Conservation (phyloP, 768 basidiomycete genomes). For the Gelatoporia subvermispora region DNA sequence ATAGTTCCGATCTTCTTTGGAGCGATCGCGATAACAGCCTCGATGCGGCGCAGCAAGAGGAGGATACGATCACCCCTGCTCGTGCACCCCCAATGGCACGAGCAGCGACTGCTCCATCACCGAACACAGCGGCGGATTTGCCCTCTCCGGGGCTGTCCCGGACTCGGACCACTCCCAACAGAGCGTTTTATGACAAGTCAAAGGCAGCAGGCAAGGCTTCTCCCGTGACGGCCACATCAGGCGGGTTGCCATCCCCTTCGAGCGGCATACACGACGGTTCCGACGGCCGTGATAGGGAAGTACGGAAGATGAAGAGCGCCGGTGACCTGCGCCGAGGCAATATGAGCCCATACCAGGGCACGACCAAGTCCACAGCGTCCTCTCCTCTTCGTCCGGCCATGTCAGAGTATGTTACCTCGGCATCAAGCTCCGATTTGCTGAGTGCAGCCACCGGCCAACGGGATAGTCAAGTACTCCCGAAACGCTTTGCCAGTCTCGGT, state of each 20-base stretch:
- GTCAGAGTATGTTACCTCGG: conserved; percentile 53
- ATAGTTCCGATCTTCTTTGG: conserved; percentile 48
- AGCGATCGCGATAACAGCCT: conserved; percentile 25
- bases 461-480: conserved; percentile 32
- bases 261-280: not conserved
- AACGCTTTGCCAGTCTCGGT: conserved; percentile 69
- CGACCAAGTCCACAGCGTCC: conserved; percentile 25
- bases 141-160: conserved; percentile 48
- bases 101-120: conserved; percentile 38
- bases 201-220: not conserved
- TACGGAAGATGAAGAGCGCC: conserved; percentile 84
- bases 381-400: conserved; percentile 38
- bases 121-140: conserved; percentile 11
- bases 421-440: conserved; percentile 65
- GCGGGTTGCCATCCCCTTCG: conserved; percentile 6
- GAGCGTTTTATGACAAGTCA: conserved; percentile 28
- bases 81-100: conserved; percentile 51
- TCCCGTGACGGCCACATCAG: conserved; percentile 6
- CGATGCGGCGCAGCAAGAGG: conserved; percentile 43
- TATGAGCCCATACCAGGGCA: conserved; percentile 21
- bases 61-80: conserved; percentile 69
- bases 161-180: conserved; percentile 71
- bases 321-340: conserved; percentile 64
- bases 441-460: conserved; percentile 30
- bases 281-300: conserved; percentile 42